phyloP scores from a whole-genome alignment of 2,329 filamentous ascomycete species.

The Microcyclosporella mali region DNA sequence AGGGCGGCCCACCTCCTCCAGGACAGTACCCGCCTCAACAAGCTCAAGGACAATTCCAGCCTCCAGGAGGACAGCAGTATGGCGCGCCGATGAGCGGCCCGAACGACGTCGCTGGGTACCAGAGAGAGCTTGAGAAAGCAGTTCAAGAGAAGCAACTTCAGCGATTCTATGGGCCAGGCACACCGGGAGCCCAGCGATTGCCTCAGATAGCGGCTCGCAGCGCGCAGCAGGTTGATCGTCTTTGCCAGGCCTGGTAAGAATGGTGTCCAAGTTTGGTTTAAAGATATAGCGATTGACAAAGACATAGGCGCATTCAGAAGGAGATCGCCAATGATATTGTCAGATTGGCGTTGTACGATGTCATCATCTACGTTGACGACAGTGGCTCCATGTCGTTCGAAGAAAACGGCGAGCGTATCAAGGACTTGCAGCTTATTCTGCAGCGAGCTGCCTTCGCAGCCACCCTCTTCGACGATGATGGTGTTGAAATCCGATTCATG shows the following conservation, averaged over 20 bases:
- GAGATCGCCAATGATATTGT: conserved; percentile 60
- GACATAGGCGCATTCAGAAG: conserved; percentile 44
- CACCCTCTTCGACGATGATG: conserved; percentile 63
- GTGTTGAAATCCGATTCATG: conserved; percentile 64
- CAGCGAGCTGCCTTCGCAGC: conserved; percentile 58
- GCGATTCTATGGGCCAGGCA: conserved; percentile 53
- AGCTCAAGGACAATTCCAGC: conserved; percentile 17
- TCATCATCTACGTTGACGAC: conserved; percentile 61
- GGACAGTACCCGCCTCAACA: conserved; percentile 11
- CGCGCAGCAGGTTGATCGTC: conserved; percentile 46
- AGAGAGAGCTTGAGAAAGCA: conserved; percentile 49
- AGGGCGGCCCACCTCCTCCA: conserved; percentile 20
- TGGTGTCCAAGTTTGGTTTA: too few species aligned
- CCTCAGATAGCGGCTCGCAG: conserved; percentile 46
- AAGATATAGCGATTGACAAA: too few species aligned
- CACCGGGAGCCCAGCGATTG: conserved; percentile 39
- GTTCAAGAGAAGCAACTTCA: conserved; percentile 58
- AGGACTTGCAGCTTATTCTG: conserved; percentile 59
- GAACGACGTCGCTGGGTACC: conserved; percentile 51
- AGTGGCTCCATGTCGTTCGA: conserved; percentile 65
- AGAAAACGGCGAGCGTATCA: conserved; percentile 60
- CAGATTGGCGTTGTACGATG: conserved; percentile 57
- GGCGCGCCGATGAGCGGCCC: conserved; percentile 33
- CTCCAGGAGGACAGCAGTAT: conserved; percentile 26
- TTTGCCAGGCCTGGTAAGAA: conserved; percentile 48